Conservation (phyloP, 2,329 filamentous ascomycete genomes). For the Seiridium unicorne region DNA sequence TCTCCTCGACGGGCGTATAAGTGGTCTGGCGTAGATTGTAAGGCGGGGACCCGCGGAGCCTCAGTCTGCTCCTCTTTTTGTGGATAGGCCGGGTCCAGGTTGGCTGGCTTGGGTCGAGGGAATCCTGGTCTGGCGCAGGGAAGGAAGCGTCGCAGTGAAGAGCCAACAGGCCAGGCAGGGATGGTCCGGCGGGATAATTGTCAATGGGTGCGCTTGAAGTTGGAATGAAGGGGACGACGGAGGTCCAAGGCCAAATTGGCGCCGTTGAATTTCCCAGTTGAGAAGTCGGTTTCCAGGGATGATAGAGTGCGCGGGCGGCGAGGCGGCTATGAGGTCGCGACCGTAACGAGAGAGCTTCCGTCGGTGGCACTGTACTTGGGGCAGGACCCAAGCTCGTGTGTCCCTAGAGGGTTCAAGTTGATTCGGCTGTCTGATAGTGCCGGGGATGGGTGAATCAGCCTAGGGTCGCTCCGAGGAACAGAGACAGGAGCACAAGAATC, state of each 20-base stretch:
- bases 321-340: conserved; percentile 5
- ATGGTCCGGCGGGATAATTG: conserved; percentile 2
- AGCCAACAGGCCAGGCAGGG: background rate
- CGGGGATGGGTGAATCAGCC: background rate
- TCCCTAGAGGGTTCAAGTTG: background rate
- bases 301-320: background rate
- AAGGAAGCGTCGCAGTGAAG: conserved; percentile 2
- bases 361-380: conserved; percentile 4
- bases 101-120: conserved; percentile 5
- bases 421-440: conserved; percentile 2
- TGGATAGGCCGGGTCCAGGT: conserved; percentile 8
- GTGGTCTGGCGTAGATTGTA: conserved; percentile 13
- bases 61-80: conserved; percentile 14
- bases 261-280: conserved; percentile 7
- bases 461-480: background rate
- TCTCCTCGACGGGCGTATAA: conserved; percentile 5
- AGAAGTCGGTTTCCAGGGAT: conserved; percentile 1
- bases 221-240: conserved; percentile 4
- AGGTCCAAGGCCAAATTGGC: conserved; percentile 2
- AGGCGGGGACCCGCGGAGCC: conserved; percentile 14
- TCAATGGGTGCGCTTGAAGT: background rate
- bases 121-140: background rate
- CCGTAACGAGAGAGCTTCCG: background rate
- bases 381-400: conserved; percentile 5
- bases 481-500: conserved; percentile 1